A percentile compares a stretch with the other conserved stretches of the same genome.
Conservation (phyloP, 192 early-diverging fungal genomes). For the Entophlyctis helioformis region DNA sequence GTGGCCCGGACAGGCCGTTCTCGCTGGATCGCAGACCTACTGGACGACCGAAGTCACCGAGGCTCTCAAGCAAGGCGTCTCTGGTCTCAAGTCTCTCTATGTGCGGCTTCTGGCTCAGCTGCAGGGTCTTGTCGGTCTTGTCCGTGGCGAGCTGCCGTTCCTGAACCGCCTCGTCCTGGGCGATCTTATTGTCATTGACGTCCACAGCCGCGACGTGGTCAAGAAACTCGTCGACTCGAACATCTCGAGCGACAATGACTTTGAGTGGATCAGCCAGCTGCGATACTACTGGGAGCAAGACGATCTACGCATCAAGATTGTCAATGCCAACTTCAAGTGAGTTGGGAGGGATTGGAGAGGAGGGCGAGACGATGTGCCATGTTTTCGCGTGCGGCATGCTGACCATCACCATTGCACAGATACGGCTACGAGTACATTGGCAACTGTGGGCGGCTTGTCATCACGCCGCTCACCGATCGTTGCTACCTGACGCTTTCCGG, state of each 20-base stretch:
- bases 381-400: neutral
- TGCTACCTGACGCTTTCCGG: constrained; percentile 47
- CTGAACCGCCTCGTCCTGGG: constrained; percentile 36
- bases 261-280: constrained; percentile 52
- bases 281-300: constrained; percentile 53
- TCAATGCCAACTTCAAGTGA: constrained; percentile 48
- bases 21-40: constrained; percentile 38
- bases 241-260: constrained; percentile 41
- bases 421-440: constrained; percentile 49
- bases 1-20: constrained; percentile 45
- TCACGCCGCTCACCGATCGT: constrained; percentile 46
- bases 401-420: constrained; percentile 1
- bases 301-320: constrained; percentile 46
- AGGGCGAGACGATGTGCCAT: neutral
- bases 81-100: constrained; percentile 25
- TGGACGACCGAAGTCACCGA: constrained; percentile 50
- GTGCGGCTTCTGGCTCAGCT: constrained; percentile 28
- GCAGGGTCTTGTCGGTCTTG: constrained; percentile 40
- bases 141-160: constrained; percentile 42
- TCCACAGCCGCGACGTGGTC: constrained; percentile 47
- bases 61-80: constrained; percentile 30
- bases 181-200: constrained; percentile 52
- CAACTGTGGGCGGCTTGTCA: constrained; percentile 46
- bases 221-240: constrained; percentile 38
- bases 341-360: neutral